Evolutionary conservation across 768 basidiomycete genomes (phyloP).

Genomic region (Hortiboletus flavorubellus): DNA sequence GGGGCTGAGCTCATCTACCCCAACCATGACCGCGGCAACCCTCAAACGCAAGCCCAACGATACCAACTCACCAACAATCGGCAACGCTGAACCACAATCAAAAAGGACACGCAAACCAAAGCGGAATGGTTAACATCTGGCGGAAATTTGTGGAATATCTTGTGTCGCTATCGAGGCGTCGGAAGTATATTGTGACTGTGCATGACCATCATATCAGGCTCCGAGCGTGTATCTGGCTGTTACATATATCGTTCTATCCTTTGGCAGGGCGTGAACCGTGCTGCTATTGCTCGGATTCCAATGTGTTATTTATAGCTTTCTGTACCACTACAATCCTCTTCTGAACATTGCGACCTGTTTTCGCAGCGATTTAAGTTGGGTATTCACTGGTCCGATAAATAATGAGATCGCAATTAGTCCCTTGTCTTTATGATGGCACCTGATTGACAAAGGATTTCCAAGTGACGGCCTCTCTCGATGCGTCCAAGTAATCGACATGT

Average conservation of each 20-base stretch:
- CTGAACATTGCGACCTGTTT: slow-evolving; percentile 16
- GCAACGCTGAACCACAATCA: slow-evolving; percentile 44
- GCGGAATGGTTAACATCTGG: slow-evolving; percentile 45
- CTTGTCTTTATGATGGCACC: background rate
- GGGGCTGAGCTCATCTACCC: slow-evolving; percentile 44
- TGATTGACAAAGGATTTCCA: background rate
- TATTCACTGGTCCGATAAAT: slow-evolving; percentile 5
- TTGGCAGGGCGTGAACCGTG: slow-evolving; percentile 23
- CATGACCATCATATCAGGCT: slow-evolving; percentile 17
- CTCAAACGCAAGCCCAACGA: slow-evolving; percentile 54
- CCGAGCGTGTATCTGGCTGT: slow-evolving; percentile 17
- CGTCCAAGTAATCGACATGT: slow-evolving; percentile 10
- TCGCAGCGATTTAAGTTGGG: slow-evolving; percentile 6
- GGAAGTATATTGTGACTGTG: slow-evolving; percentile 30
- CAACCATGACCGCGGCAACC: slow-evolving; percentile 45
- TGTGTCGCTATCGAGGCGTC: slow-evolving; percentile 28
- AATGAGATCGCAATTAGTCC: slow-evolving; percentile 20
- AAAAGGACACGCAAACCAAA: slow-evolving; percentile 56
- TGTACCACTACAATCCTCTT: slow-evolving; percentile 31
- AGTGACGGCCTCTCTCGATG: background rate
- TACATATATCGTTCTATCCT: slow-evolving; percentile 30
- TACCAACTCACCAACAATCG: slow-evolving; percentile 50
- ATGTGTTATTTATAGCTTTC: slow-evolving; percentile 37
- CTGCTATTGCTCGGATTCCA: slow-evolving; percentile 28
- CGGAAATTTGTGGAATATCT: slow-evolving; percentile 33